These are phyloP conservation scores for Pythium vanterpoolii DNA, from an alignment of 352 stramenopile genomes.

Conservation along the genomic window DNA sequence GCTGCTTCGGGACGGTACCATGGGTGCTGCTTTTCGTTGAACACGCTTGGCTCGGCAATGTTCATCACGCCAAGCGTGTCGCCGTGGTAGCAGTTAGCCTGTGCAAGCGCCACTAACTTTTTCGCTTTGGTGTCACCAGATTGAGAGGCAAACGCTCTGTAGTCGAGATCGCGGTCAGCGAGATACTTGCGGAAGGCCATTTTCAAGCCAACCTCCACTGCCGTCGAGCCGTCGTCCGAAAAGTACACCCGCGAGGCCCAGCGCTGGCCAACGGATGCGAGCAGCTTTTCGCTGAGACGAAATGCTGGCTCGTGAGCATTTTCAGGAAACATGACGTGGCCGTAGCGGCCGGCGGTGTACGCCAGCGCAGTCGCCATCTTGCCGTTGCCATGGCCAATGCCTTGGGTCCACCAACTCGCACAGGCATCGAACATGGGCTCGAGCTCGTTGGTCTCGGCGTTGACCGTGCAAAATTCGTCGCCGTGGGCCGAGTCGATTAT, in stretches of 20 bases:
- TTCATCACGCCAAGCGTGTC: constrained; percentile 92
- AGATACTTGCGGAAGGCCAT: constrained; percentile 90
- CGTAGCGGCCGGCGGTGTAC: constrained; percentile 88
- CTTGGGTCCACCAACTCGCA: constrained; percentile 93
- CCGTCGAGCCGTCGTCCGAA: constrained; percentile 89
- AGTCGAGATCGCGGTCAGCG: constrained; percentile 62
- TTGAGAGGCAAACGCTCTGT: constrained; percentile 28
- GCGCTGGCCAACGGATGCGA: constrained; percentile 67
- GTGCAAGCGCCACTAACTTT: constrained; percentile 77
- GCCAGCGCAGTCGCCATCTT: constrained; percentile 86
- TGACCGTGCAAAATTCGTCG: constrained; percentile 77
- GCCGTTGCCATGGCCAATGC: constrained; percentile 85
- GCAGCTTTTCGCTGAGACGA: constrained; percentile 71
- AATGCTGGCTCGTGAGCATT: constrained; percentile 87
- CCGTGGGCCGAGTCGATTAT: constrained; percentile 90
- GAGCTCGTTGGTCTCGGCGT: constrained; percentile 43
- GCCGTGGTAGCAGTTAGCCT: constrained; percentile 91
- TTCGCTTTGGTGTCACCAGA: constrained; percentile 15
- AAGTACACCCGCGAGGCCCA: constrained; percentile 91
- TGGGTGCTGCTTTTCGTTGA: constrained; percentile 90
- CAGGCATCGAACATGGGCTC: constrained; percentile 86
- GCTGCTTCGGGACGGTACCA: constrained; percentile 87
- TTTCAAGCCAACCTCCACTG: constrained; percentile 90
- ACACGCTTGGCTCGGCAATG: constrained; percentile 87
- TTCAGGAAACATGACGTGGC: constrained; percentile 92